phyloP scores from a whole-genome alignment of 2,329 filamentous ascomycete genomes.

The Ambrosiella beaveri region DNA sequence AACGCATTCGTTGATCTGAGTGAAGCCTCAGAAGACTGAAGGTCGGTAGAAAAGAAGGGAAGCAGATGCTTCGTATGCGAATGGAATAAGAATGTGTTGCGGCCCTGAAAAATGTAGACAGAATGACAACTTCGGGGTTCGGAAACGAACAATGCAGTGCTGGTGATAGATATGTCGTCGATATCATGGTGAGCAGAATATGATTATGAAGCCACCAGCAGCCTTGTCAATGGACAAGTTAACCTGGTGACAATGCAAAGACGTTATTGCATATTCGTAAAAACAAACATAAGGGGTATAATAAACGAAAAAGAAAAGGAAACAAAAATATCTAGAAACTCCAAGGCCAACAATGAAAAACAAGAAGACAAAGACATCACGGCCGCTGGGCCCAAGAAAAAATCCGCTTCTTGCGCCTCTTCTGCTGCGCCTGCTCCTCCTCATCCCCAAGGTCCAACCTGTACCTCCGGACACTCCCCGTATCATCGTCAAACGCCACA shows the following conservation, averaged over 20 bases:
- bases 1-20: too few species aligned
- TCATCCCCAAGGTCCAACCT: constrained; percentile 38
- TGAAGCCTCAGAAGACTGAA: too few species aligned
- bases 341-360: neutral
- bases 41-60: too few species aligned
- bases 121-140: too few species aligned
- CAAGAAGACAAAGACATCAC: neutral
- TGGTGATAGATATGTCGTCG: too few species aligned
- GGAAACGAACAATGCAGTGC: too few species aligned
- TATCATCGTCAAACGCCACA: constrained; percentile 42
- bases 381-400: constrained; percentile 5
- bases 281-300: neutral
- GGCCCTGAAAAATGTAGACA: too few species aligned
- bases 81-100: too few species aligned
- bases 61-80: too few species aligned
- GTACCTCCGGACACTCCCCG: constrained; percentile 46
- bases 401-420: constrained; percentile 5
- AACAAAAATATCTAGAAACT: neutral
- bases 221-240: too few species aligned
- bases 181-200: too few species aligned
- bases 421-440: constrained; percentile 12
- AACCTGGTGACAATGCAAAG: neutral
- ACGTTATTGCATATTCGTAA: neutral
- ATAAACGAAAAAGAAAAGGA: neutral
- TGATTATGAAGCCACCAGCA: too few species aligned